Evolutionary conservation across 352 stramenopile species (phyloP).

Genomic region (Thraustochytrium sp.): DNA sequence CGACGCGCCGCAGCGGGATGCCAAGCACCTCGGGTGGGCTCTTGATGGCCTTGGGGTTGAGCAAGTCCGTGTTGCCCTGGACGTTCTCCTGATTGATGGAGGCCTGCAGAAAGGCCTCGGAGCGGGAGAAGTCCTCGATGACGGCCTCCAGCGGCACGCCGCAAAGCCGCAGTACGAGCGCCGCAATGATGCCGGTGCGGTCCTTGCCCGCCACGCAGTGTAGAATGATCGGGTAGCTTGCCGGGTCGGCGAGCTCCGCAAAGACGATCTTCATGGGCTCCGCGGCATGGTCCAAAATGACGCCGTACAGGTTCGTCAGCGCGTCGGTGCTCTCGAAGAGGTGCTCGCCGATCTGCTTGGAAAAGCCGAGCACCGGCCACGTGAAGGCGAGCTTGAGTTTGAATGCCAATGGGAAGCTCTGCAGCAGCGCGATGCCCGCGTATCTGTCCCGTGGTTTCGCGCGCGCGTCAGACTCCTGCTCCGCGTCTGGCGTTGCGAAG

Average conservation of each 20-base stretch:
- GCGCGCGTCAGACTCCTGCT: too few relatives aligned
- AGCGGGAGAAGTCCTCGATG: background rate
- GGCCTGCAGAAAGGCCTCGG: background rate
- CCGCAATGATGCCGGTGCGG: background rate
- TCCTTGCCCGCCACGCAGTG: slow-evolving; percentile 10
- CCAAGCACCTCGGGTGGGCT: background rate
- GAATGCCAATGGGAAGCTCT: background rate
- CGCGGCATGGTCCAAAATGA: background rate
- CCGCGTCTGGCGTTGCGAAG: too few relatives aligned
- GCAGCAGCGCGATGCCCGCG: background rate
- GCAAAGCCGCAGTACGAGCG: background rate
- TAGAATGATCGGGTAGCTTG: background rate
- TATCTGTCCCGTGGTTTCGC: too few relatives aligned
- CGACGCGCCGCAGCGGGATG: background rate
- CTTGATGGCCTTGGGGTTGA: background rate
- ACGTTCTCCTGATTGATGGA: background rate
- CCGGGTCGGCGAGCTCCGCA: background rate
- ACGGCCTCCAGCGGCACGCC: background rate
- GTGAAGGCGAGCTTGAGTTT: background rate
- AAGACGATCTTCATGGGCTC: background rate
- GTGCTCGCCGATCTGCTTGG: background rate
- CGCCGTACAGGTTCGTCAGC: background rate
- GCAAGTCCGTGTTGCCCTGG: background rate
- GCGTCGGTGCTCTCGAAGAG: background rate
- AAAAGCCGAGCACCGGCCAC: background rate